Base-by-base conservation (phyloP, 2,329 filamentous ascomycete genomes). In the Claviceps sp. region DNA sequence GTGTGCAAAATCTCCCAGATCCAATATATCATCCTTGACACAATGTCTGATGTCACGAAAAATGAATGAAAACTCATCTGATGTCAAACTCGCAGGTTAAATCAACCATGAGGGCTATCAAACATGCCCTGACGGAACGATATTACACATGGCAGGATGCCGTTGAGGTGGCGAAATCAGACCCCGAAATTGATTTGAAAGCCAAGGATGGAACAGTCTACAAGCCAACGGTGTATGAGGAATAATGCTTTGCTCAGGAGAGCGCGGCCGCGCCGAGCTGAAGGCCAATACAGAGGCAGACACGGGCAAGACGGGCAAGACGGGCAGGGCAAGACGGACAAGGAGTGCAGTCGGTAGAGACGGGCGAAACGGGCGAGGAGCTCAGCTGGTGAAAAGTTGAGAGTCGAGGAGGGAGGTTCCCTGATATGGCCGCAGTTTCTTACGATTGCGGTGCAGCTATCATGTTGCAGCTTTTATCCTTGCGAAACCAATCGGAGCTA, bases 81-180 rank as follows among this genome's bases (percentile, higher is more conserved):
- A 34, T 11, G 8, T 34, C 30, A 34, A 40, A 40, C 38, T n/a
- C n/a, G 14, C 62, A 95, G 88, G 78, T 95, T 54, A 76, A 76
- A 60, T 72, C 74, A 65, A 96, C 91, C 24, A 88, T 91, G 79
- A 79, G 81, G 62, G 75, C 77, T 46, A 95, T 97, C 68, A 89
- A 88, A 71, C 85, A 93, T 59, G 79, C 84, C 48, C 72, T 97
- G 62, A 91, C 87, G 38, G 90, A 96, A 70, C 79, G 91, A 61
- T 93, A 81, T 72, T 91, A 95, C 70, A 79, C 87, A 9, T 97
- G 89, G 85, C 77, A 87, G 62, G 86, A 89, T 63, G 88, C 88
- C 22, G 71, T 79, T 48, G 70, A 76, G 54, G 70, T 87, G 56
- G 87, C 84, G 6, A 73, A 77, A 69, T 63, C 70, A 8, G 87